Evolutionary conservation across 1,284 basidiomycete species (phyloP).

Genomic region (Trametes versicolor): DNA sequence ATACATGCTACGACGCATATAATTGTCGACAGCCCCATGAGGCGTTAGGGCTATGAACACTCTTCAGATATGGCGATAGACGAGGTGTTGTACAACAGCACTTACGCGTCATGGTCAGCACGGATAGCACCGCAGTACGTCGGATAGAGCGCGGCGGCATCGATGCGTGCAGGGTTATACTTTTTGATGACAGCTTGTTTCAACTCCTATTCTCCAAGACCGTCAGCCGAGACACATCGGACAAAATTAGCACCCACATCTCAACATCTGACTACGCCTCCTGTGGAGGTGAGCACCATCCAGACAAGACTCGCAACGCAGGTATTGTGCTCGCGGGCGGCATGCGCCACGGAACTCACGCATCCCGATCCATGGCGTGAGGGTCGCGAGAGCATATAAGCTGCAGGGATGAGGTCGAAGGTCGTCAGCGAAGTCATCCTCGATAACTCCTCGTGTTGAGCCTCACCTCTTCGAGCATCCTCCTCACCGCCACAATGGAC

Average conservation of each 20-base stretch:
- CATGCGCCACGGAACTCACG: neutral
- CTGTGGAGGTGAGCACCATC: neutral
- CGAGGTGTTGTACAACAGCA: neutral
- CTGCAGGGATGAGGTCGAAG: neutral
- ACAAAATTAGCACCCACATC: neutral
- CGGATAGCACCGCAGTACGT: neutral
- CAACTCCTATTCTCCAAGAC: neutral
- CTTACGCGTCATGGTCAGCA: neutral
- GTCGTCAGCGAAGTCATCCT: constrained; percentile 7
- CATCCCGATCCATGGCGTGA: neutral
- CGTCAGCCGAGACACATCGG: neutral
- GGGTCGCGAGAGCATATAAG: neutral
- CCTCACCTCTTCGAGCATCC: constrained; percentile 3
- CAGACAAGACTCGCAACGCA: constrained; percentile 5
- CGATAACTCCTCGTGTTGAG: neutral
- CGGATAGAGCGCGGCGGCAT: neutral
- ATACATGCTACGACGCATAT: neutral
- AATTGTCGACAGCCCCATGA: too few species aligned
- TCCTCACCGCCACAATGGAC: constrained; percentile 27
- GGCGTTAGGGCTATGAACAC: neutral
- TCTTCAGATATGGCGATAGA: neutral
- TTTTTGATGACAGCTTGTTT: neutral
- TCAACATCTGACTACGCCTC: neutral
- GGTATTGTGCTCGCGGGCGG: neutral
- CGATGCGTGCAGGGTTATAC: neutral